Base-by-base conservation (phyloP, 2,329 filamentous ascomycete genomes). In the Thelonectria olida region DNA sequence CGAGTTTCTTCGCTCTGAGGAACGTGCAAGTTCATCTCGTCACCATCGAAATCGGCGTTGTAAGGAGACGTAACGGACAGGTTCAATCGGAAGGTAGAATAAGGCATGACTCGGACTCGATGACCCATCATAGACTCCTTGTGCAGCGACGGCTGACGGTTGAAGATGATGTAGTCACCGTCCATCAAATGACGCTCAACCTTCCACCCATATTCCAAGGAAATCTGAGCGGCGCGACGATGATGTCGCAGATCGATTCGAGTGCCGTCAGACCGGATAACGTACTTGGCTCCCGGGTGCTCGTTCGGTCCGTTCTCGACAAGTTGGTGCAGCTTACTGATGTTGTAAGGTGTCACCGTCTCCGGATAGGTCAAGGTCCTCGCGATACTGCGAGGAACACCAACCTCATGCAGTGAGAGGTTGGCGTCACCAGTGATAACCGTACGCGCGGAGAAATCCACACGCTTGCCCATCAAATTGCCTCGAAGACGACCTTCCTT, bases 61-160 rank as follows among this genome's bases (percentile, higher is more conserved):
- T 99, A 99, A 0, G 96, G 96, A 25, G 94, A 97, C 1, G 96
- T 99, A 74, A 99, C 96, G 0, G 96, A 99, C 69, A 99, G 80
- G 74, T 99, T 99, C 47, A 99, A 86, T 66, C 96, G 90, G 84
- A 99, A 99, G 2, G 96, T 99, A 6, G 96, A 99, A 78, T 97
- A 99, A 3, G 96, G 96, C 94, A 99, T 98, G 63, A 99, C 96
- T 62, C 91, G 90, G 65, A 99, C 96, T 71, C 93, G 90, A 80
- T 99, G 96, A 78, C 93, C 96, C 96, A 99, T 99, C 96, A 99
- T 99, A 62, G 96, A 99, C 76, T 99, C 96, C 80, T 99, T 99
- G 85, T 99, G 96, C 73, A 99, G 84, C 34, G 96, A 99, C 1
- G 96, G 96, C 76, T 99, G 96, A 85, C 96, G 96, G 78, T 99